phyloP scores from a whole-genome alignment of 495 filamentous ascomycete genomes.

The Thermochaetoides thermophila region DNA sequence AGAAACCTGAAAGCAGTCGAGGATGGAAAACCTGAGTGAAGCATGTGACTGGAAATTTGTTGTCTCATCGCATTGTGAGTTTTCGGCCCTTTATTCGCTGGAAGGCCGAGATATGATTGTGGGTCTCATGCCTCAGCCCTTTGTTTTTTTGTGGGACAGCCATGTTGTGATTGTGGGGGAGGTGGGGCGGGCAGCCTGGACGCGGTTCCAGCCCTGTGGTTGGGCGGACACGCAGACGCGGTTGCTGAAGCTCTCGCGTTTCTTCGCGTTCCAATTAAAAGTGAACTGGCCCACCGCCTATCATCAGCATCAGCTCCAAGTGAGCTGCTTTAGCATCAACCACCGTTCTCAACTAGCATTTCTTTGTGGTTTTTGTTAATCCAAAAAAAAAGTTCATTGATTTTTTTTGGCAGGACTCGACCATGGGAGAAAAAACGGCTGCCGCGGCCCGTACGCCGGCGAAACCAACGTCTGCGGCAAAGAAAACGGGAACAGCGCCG shows the following conservation, averaged over 20 bases:
- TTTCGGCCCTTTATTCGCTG: too few relatives aligned
- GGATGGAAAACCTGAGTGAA: too few relatives aligned
- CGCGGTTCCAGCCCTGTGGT: not conserved
- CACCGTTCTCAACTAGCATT: not conserved
- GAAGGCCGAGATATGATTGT: too few relatives aligned
- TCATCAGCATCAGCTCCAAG: too few relatives aligned
- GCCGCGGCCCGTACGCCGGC: conserved; percentile 25
- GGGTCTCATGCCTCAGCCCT: too few relatives aligned
- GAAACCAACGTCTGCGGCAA: conserved; percentile 25
- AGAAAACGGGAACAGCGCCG: conserved; percentile 20
- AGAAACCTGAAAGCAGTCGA: too few relatives aligned
- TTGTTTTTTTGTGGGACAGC: too few relatives aligned
- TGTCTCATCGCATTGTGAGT: too few relatives aligned
- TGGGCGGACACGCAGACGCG: conserved; percentile 8
- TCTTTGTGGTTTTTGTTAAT: not conserved
- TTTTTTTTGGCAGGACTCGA: not conserved
- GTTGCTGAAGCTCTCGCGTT: conserved; percentile 7
- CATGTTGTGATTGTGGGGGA: too few relatives aligned
- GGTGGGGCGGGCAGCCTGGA: conserved; percentile 2
- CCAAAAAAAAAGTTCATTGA: not conserved
- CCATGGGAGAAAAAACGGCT: conserved; percentile 18
- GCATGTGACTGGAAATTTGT: too few relatives aligned
- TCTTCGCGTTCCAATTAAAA: conserved; percentile 10
- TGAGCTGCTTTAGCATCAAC: too few relatives aligned
- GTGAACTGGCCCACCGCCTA: too few relatives aligned